Conservation (phyloP, 2,329 filamentous ascomycete species). For the Trichoderma gracile region DNA sequence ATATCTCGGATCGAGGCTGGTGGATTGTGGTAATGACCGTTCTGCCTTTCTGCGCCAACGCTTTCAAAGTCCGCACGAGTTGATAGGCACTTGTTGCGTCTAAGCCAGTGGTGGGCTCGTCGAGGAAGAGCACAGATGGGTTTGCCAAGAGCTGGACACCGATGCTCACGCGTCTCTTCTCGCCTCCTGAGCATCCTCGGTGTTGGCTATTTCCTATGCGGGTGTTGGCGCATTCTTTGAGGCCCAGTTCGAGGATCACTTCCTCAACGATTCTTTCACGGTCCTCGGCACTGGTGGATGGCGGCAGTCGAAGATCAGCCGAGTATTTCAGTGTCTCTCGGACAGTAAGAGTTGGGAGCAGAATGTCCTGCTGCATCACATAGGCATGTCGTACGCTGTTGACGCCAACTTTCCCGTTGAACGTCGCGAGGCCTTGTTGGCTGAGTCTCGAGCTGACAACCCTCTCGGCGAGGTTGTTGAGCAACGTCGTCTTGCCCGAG, state of each 20-base stretch:
- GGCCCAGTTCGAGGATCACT: slow-evolving; percentile 71
- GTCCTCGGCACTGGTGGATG: slow-evolving; percentile 60
- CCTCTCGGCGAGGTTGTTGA: slow-evolving; percentile 71
- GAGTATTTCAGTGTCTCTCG: slow-evolving; percentile 73
- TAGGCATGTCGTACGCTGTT: slow-evolving; percentile 63
- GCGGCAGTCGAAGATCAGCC: slow-evolving; percentile 68
- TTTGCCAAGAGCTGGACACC: slow-evolving; percentile 79
- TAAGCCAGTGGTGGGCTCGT: slow-evolving; percentile 76
- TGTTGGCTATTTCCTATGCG: slow-evolving; percentile 70
- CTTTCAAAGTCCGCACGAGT: slow-evolving; percentile 68
- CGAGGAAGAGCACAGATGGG: slow-evolving; percentile 73
- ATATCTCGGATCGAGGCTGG: slow-evolving; percentile 77
- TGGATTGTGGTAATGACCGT: slow-evolving; percentile 76
- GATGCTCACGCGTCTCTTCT: slow-evolving; percentile 74
- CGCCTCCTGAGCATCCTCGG: slow-evolving; percentile 75
- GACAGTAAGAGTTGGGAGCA: slow-evolving; percentile 72
- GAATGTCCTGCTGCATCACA: slow-evolving; percentile 74
- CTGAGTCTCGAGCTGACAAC: slow-evolving; percentile 57
- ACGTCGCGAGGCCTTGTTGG: slow-evolving; percentile 58
- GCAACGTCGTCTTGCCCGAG: slow-evolving; percentile 69
- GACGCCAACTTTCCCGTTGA: slow-evolving; percentile 60
- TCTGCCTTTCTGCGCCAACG: slow-evolving; percentile 65
- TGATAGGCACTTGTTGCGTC: slow-evolving; percentile 78
- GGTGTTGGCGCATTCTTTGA: slow-evolving; percentile 77
- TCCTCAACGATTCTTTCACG: slow-evolving; percentile 68